phyloP scores from a whole-genome alignment of 495 filamentous ascomycete genomes.

The Acidiella bohemica region DNA sequence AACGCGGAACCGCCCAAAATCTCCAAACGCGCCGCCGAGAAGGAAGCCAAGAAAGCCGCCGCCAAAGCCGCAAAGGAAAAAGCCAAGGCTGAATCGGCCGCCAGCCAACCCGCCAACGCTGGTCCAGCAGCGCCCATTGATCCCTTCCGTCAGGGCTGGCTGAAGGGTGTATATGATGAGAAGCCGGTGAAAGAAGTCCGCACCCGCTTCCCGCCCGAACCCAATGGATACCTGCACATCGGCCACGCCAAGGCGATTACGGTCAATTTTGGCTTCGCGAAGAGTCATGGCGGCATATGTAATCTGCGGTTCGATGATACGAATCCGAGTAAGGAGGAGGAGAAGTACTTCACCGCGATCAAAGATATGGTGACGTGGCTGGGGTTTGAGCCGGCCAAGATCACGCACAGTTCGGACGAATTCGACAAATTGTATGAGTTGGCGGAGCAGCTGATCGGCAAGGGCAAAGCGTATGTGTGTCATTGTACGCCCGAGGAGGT shows the following conservation, averaged over 20 bases:
- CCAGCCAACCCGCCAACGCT: conserved; percentile 13
- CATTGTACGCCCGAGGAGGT: conserved; percentile 59
- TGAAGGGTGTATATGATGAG: conserved; percentile 67
- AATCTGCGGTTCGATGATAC: conserved; percentile 36
- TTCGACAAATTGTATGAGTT: conserved; percentile 79
- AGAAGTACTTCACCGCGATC: conserved; percentile 32
- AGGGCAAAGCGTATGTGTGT: conserved; percentile 67
- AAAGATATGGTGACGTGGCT: conserved; percentile 34
- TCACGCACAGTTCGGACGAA: conserved; percentile 73
- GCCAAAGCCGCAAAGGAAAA: conserved; percentile 20
- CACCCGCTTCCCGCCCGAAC: conserved; percentile 89
- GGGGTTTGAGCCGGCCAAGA: conserved; percentile 37
- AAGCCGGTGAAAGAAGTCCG: conserved; percentile 50
- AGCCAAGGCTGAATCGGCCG: conserved; percentile 25
- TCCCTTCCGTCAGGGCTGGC: conserved; percentile 67
- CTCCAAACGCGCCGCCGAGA: conserved; percentile 23
- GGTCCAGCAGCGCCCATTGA: conserved; percentile 50
- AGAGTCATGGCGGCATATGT: conserved; percentile 65
- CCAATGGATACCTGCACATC: conserved; percentile 71
- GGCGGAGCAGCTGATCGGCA: conserved; percentile 68
- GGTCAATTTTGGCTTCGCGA: conserved; percentile 92
- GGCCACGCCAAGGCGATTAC: conserved; percentile 95
- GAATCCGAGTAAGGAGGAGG: conserved; percentile 34
- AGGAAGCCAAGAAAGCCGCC: conserved; percentile 20
- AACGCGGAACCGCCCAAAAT: conserved; percentile 18